A percentile compares a stretch with the other conserved stretches of the same genome.
phyloP scores from a whole-genome alignment of 2,329 filamentous ascomycete species.

The Clarireedia homoeocarpa region DNA sequence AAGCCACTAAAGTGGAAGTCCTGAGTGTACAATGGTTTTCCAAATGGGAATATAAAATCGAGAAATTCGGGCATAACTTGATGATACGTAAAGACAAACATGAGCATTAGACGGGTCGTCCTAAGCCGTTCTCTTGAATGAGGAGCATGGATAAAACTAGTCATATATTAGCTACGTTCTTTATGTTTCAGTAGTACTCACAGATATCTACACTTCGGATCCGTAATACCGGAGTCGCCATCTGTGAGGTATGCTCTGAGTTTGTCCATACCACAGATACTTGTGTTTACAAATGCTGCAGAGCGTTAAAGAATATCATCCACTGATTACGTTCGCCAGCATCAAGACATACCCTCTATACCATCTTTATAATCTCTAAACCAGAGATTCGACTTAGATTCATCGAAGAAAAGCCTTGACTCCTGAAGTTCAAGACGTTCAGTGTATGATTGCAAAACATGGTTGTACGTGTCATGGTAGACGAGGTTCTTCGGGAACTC shows the following conservation, averaged over 20 bases:
- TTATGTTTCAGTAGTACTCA: slow-evolving; percentile 5
- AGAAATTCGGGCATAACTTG: slow-evolving; percentile 31
- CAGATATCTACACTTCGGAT: slow-evolving; percentile 22
- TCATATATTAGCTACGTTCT: neutral
- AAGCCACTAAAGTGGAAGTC: slow-evolving; percentile 34
- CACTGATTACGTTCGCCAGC: neutral
- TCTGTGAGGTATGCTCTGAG: slow-evolving; percentile 6
- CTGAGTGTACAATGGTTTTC: slow-evolving; percentile 24
- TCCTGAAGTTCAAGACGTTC: slow-evolving; percentile 9
- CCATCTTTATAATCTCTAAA: slow-evolving; percentile 16
- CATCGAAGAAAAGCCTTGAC: slow-evolving; percentile 4
- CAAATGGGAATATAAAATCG: slow-evolving; percentile 34
- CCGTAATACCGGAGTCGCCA: neutral
- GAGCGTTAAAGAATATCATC: neutral
- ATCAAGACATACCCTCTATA: slow-evolving; percentile 2
- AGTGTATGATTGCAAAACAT: slow-evolving; percentile 8
- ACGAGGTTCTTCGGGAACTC: slow-evolving; percentile 4
- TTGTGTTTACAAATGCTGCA: slow-evolving; percentile 10
- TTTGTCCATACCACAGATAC: slow-evolving; percentile 4
- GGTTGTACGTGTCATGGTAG: slow-evolving; percentile 4
- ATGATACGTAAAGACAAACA: slow-evolving; percentile 23
- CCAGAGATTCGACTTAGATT: slow-evolving; percentile 2
- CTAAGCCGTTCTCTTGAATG: slow-evolving; percentile 18
- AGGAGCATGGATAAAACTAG: slow-evolving; percentile 20
- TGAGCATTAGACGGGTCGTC: slow-evolving; percentile 17